Evolutionary conservation across 2,329 filamentous ascomycete genomes (phyloP), one percentile per base, ranked within the genome.

Genomic region (Helotiales sp.): DNA sequence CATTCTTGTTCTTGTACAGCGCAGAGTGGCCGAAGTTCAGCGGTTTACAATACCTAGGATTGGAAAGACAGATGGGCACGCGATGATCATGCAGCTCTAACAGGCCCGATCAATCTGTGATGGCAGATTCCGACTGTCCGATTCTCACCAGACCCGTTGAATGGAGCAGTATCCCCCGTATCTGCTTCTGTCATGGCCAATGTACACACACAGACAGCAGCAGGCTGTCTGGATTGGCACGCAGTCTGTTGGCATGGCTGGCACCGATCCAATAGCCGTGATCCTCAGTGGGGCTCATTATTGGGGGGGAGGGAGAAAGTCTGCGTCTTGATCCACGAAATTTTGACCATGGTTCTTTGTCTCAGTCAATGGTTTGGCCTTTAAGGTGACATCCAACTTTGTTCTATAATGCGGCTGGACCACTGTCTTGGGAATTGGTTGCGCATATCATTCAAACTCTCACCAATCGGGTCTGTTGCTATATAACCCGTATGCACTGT

Each of bases 1-100:
- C 19, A 44, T 61, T 61, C 15, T 34, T 59, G 59, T 61, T 61
- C 15, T 34, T 59, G 59, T 48, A 61, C 58, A 63, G 36, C 55
- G 58, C 58, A 60, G 52, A 56, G 46, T 24, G 46, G 33, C 52
- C 48, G 24, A 25, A 57, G 47, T 40, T 19, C 27, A n/a, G n/a
- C 53, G 36, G 27, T 9, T 9, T 29, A 48, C 25, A 22, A 27
- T 31, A n/a, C n/a, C n/a, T n/a, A 33, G 25, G 46, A 22, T 24
- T 31, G 17, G 27, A 31, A n/a, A 8, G 30, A 48, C 46, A 52
- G 34, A 25, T 30, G 51, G 30, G 40, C 40, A 47, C 47, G 57
- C 34, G 52, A 34, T 48, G 38, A 25, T 58, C 44, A 42, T 48
- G 48, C 52, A 29, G 50, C 33, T 55, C 52, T 52, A 24, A 57